Evolutionary conservation across 306 rosid species (phyloP), one percentile per base, ranked within the genome.

Genomic region (Gastrolobium villosum): DNA sequence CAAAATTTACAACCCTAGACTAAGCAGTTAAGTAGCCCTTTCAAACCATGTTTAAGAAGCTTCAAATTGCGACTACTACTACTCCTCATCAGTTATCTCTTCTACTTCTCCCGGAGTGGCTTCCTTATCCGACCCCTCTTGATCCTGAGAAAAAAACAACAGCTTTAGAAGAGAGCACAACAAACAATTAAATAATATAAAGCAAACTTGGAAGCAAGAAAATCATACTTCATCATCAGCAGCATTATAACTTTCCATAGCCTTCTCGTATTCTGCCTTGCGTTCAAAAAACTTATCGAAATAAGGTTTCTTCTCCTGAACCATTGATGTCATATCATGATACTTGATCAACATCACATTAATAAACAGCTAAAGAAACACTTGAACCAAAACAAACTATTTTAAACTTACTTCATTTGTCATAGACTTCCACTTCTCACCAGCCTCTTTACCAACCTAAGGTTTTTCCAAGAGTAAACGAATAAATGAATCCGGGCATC

Each of bases 371-470:
- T 40, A 32, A 61, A 53, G 3, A 6, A 57, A 37, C 32, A 34
- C 3, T 40, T 6, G 1, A 6, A 1, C 6, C 30, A 60, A 20
- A 5, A 8, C 10, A 45, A 5, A 15, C n/a, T 40, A 13, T 10
- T 1, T 1, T 34, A 5, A 10, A 78, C 92, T 81, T 66, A 89
- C 98, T 80, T 90, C 97, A 53, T 93, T 94, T 32, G 88, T 88
- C 93, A 93, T 15, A 20, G 89, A 85, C 78, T 50, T 88, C 98
- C 98, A 93, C 83, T 85, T 91, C 84, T 86, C 97, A 63, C 98
- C 99, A 52, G 87, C 96, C 72, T 91, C 93, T 68, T 84, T 95
- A 7, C 87, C 86, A 81, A 91, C 98, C 98, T 92, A 63, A 2
- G 59, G 0, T 9, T n/a, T 5, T 67, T 35, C 8, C 34, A 35